Percentiles rank a stretch among this genome's conserved stretches.
Evolutionary conservation across 2,329 filamentous ascomycete species (phyloP).

Genomic region (Claviceps lovelessii): DNA sequence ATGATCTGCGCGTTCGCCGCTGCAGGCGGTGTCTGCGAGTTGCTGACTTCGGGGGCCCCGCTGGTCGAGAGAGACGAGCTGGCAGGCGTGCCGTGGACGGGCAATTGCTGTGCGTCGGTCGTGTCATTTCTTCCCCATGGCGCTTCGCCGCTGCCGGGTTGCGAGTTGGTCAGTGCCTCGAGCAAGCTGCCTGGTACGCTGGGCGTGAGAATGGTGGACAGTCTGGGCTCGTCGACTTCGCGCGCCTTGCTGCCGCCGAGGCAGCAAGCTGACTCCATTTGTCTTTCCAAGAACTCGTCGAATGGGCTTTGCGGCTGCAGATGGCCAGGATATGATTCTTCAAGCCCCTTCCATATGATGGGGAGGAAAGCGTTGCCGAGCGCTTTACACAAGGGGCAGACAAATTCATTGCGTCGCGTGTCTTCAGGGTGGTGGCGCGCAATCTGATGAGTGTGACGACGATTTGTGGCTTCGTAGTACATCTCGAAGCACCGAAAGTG

Average conservation of each 20-base stretch:
- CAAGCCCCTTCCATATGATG: conserved; percentile 86
- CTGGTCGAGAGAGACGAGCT: conserved; percentile 28
- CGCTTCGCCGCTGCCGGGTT: conserved; percentile 21
- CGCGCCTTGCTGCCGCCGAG: conserved; percentile 25
- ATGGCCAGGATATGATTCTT: conserved; percentile 67
- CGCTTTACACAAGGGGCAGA: conserved; percentile 93
- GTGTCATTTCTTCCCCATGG: conserved; percentile 28
- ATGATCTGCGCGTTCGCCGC: conserved; percentile 17
- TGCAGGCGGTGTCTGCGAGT: conserved; percentile 4
- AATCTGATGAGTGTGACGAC: conserved; percentile 83
- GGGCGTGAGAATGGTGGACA: conserved; percentile 20
- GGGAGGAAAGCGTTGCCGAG: conserved; percentile 90
- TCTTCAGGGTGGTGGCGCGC: conserved; percentile 85
- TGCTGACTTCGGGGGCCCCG: conserved; percentile 12
- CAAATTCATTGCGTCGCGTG: conserved; percentile 68
- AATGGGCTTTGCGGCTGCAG: conserved; percentile 49
- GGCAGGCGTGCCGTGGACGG: conserved; percentile 23
- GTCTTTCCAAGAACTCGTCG: conserved; percentile 50
- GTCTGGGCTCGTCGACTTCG: conserved; percentile 17
- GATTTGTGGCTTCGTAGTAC: conserved; percentile 70
- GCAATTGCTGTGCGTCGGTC: conserved; percentile 14
- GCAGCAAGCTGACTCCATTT: conserved; percentile 34
- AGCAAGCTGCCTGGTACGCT: conserved; percentile 25
- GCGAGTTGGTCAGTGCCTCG: conserved; percentile 23
- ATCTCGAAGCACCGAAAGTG: conserved; percentile 91